Evolutionary conservation across 2,329 filamentous ascomycete genomes (phyloP).

Genomic region (Davidsoniella neocaledoniae): DNA sequence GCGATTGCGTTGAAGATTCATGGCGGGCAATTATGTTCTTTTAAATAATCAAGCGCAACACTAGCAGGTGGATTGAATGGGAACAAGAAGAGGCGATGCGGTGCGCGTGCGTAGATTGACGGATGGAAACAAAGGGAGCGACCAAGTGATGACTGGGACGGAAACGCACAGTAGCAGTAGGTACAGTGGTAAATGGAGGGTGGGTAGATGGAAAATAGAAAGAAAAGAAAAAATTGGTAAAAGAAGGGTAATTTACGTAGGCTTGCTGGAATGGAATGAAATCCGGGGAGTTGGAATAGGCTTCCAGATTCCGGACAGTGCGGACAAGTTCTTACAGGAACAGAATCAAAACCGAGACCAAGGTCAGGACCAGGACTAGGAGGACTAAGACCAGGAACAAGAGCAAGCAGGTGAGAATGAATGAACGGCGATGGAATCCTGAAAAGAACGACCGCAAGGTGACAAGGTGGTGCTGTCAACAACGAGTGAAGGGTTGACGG

Average conservation of each 20-base stretch:
- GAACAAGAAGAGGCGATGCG: conserved; percentile 8
- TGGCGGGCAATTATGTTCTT: conserved; percentile 17
- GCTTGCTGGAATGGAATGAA: neutral
- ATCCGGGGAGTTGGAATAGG: conserved; percentile 4
- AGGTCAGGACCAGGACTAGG: neutral
- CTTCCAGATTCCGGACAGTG: conserved; percentile 5
- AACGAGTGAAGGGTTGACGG: too few relatives aligned
- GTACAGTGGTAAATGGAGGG: neutral
- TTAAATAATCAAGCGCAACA: neutral
- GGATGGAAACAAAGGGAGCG: neutral
- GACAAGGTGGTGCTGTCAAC: too few relatives aligned
- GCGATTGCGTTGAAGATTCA: conserved; percentile 25
- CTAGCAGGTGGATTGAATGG: neutral
- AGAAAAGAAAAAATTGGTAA: neutral
- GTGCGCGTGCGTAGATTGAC: conserved; percentile 1
- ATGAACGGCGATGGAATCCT: too few relatives aligned
- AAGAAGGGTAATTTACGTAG: neutral
- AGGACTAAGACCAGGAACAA: neutral
- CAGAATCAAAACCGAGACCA: neutral
- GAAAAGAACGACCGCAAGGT: too few relatives aligned
- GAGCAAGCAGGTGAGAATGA: too few relatives aligned
- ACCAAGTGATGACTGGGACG: neutral
- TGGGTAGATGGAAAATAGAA: neutral
- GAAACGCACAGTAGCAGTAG: neutral
- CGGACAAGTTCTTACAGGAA: neutral